Conservation (phyloP, 345 rosid genomes). For the Camelina hispida region DNA sequence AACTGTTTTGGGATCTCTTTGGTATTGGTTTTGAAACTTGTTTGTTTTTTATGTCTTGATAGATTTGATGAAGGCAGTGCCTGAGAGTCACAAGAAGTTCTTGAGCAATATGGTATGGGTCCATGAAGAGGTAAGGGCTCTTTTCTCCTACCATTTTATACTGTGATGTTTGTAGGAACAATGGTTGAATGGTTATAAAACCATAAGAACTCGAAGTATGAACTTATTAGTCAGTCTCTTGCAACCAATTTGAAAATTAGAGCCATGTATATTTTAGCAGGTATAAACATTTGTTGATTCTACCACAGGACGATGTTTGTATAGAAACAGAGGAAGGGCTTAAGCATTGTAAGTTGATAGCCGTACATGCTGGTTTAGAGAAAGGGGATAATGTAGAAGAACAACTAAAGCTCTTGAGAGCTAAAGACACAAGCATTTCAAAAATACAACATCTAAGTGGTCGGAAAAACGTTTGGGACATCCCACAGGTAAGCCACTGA, state of each 20-base stretch:
- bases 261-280: background rate
- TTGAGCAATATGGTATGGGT: constrained; percentile 84
- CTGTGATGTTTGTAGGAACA: background rate
- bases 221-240: background rate
- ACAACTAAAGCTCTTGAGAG: constrained; percentile 67
- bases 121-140: constrained; percentile 71
- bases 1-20: constrained; percentile 1
- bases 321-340: constrained; percentile 61
- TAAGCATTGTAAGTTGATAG: constrained; percentile 71
- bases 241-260: background rate
- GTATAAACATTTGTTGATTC: background rate
- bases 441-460: constrained; percentile 75
- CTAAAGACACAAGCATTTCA: constrained; percentile 63
- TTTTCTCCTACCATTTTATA: constrained; percentile 6
- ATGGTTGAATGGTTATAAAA: constrained; percentile 1
- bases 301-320: constrained; percentile 67
- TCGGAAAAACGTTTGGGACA: constrained; percentile 80
- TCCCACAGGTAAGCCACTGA: constrained; percentile 61
- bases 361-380: constrained; percentile 87
- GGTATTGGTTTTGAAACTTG: constrained; percentile 12
- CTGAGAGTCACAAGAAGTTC: constrained; percentile 86
- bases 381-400: constrained; percentile 60
- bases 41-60: constrained; percentile 20
- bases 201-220: background rate
- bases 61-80: constrained; percentile 82